A percentile compares a stretch with the other conserved stretches of the same genome.
phyloP scores from a whole-genome alignment of 371 early-diverging fungal genomes.

The Mortierella sp. region DNA sequence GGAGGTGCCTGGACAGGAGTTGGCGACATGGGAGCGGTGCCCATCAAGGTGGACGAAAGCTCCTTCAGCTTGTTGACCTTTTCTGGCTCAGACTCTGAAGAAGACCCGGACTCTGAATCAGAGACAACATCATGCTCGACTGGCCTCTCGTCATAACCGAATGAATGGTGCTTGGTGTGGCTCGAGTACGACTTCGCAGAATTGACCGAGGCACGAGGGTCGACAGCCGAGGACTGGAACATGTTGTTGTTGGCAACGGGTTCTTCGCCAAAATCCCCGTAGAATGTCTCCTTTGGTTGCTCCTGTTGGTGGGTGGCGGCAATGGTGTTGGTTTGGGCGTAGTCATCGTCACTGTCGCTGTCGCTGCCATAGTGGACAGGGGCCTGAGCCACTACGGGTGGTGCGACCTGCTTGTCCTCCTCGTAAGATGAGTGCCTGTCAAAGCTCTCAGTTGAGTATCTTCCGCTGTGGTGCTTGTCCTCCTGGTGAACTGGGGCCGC shows the following conservation, averaged over 20 bases:
- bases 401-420: background rate
- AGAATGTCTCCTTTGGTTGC: slow-evolving; percentile 17
- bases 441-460: slow-evolving; percentile 21
- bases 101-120: slow-evolving; percentile 42
- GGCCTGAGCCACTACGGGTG: background rate
- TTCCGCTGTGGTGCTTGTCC: background rate
- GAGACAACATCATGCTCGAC: slow-evolving; percentile 19
- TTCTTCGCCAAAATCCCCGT: slow-evolving; percentile 20
- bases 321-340: background rate
- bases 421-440: slow-evolving; percentile 15
- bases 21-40: background rate
- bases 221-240: slow-evolving; percentile 12
- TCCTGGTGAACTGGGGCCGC: slow-evolving; percentile 1
- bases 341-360: slow-evolving; percentile 8
- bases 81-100: slow-evolving; percentile 38
- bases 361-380: slow-evolving; percentile 6
- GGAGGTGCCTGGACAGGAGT: slow-evolving; percentile 24
- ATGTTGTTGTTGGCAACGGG: slow-evolving; percentile 15
- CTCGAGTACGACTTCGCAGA: slow-evolving; percentile 48
- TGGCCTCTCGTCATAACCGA: slow-evolving; percentile 41
- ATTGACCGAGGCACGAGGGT: slow-evolving; percentile 32
- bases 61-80: slow-evolving; percentile 5
- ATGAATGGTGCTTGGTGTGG: slow-evolving; percentile 50
- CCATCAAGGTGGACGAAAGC: background rate
- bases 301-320: background rate